Conservation (phyloP, 768 basidiomycete species). For the Podaxis sp. region DNA sequence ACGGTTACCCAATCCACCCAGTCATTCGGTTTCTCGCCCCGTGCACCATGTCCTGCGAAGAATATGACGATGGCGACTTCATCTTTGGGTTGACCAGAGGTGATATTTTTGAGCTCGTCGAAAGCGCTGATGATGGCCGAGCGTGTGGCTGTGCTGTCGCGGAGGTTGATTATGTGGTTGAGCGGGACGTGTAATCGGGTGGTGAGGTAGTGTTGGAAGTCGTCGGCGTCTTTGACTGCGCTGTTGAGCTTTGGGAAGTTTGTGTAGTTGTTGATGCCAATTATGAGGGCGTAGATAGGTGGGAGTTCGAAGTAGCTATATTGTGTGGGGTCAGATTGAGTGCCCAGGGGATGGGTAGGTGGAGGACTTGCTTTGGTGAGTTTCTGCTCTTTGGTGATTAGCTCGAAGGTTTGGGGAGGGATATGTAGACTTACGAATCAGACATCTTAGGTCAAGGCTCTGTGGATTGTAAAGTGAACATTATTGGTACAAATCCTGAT, state of each 20-base stretch:
- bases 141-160: slow-evolving; percentile 36
- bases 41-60: slow-evolving; percentile 45
- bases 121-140: slow-evolving; percentile 31
- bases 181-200: slow-evolving; percentile 27
- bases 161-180: slow-evolving; percentile 33
- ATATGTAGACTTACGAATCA: not conserved
- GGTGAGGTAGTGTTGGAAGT: slow-evolving; percentile 32
- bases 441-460: too few relatives aligned
- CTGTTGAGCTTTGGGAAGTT: slow-evolving; percentile 27
- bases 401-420: not conserved
- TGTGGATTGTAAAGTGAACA: not conserved
- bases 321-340: too few relatives aligned
- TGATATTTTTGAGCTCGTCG: slow-evolving; percentile 22
- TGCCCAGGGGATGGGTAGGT: slow-evolving; percentile 9
- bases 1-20: slow-evolving; percentile 27
- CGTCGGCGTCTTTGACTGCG: slow-evolving; percentile 39
- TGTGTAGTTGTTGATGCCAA: slow-evolving; percentile 41
- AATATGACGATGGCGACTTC: slow-evolving; percentile 39
- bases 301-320: too few relatives aligned
- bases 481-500: not conserved
- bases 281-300: slow-evolving; percentile 36
- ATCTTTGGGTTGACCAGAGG: slow-evolving; percentile 4
- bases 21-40: slow-evolving; percentile 26
- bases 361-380: not conserved
- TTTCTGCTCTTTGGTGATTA: not conserved